Conservation (phyloP, 2,329 filamentous ascomycete genomes). For the Ophiostoma ulmi region DNA sequence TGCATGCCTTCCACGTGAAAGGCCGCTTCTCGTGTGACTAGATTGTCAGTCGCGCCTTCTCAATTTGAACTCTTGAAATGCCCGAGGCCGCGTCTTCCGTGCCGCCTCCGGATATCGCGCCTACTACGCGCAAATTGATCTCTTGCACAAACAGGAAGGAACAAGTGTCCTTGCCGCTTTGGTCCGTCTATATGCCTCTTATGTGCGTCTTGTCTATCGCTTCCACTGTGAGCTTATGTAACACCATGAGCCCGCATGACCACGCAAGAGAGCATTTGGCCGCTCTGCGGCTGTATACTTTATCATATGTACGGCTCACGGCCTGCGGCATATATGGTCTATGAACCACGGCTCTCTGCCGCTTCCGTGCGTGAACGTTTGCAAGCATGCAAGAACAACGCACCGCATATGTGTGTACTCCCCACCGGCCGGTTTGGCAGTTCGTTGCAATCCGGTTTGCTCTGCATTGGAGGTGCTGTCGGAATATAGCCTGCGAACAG, state of each 20-base stretch:
- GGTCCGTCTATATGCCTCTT: background rate
- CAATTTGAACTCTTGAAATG: background rate
- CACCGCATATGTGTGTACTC: background rate
- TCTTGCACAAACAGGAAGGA: background rate
- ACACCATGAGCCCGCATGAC: background rate
- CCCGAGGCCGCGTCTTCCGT: background rate
- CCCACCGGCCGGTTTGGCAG: background rate
- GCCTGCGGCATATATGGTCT: background rate
- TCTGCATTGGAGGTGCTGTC: background rate
- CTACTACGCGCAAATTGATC: background rate
- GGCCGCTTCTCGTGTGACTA: background rate
- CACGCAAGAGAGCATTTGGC: background rate
- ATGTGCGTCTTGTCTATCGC: background rate
- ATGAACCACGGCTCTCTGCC: background rate
- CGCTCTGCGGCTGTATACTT: background rate
- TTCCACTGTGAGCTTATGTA: background rate
- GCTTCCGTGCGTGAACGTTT: background rate
- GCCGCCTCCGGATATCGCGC: background rate
- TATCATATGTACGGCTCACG: background rate
- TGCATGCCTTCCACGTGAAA: background rate
- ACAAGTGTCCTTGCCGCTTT: background rate
- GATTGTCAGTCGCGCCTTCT: background rate
- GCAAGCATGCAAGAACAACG: background rate
- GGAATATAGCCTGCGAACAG: background rate
- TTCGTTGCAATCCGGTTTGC: background rate